These are phyloP conservation scores for Lippia alba DNA, from an alignment of 305 asterid species.

Conservation along the genomic window DNA sequence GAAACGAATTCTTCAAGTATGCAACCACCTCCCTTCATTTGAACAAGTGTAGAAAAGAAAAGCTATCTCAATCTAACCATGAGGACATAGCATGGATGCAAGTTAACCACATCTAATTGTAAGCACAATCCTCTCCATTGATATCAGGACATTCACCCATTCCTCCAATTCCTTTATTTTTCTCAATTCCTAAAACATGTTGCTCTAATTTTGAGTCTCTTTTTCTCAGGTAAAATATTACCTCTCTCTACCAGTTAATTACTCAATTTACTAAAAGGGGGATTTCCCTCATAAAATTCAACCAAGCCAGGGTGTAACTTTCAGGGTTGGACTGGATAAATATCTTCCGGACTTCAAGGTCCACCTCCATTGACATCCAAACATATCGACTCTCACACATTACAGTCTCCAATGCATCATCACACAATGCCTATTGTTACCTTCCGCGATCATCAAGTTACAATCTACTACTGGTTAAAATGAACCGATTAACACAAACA, in stretches of 20 bases:
- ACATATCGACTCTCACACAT: slow-evolving; percentile 20
- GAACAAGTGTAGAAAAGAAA: too few species aligned
- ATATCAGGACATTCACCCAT: slow-evolving; percentile 20
- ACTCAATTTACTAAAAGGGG: slow-evolving; percentile 18
- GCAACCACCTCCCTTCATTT: too few species aligned
- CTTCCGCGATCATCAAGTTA: slow-evolving; percentile 31
- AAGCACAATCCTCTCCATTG: slow-evolving; percentile 6
- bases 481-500: slow-evolving; percentile 24
- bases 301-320: too few species aligned
- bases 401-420: slow-evolving; percentile 23
- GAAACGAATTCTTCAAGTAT: too few species aligned
- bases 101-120: too few species aligned
- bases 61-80: too few species aligned
- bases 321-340: too few species aligned
- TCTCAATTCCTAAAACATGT: slow-evolving; percentile 11
- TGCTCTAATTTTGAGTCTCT: slow-evolving; percentile 30
- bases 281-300: slow-evolving; percentile 27
- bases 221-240: slow-evolving; percentile 21
- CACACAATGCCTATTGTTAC: slow-evolving; percentile 26
- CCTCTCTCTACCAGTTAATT: slow-evolving; percentile 9
- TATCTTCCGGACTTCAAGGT: too few species aligned
- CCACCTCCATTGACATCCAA: too few species aligned
- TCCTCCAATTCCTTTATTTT: slow-evolving; percentile 13
- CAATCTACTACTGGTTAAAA: slow-evolving; percentile 2
- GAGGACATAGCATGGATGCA: too few species aligned